phyloP scores from a whole-genome alignment of 805 yeast species.

The Brettanomyces bruxellensis region DNA sequence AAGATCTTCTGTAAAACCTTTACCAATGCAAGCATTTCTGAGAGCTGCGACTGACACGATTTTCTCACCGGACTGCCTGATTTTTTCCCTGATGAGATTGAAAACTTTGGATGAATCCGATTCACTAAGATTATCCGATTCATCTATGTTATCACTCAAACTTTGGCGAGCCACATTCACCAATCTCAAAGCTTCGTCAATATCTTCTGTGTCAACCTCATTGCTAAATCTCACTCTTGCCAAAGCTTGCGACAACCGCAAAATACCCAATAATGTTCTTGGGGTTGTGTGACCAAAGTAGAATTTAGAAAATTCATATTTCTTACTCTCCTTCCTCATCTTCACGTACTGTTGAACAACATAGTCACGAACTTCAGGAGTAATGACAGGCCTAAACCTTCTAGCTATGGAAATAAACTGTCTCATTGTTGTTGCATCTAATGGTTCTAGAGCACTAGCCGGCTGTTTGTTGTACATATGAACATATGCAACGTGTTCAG shows the following conservation, averaged over 20 bases:
- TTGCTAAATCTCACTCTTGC: conserved; percentile 82
- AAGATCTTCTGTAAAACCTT: conserved; percentile 78
- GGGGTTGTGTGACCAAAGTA: conserved; percentile 93
- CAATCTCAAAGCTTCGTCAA: conserved; percentile 90
- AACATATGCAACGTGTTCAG: conserved; percentile 90
- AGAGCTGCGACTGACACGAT: conserved; percentile 38
- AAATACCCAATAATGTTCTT: conserved; percentile 82
- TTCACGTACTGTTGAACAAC: conserved; percentile 81
- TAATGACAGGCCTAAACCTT: conserved; percentile 74
- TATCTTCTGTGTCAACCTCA: conserved; percentile 66
- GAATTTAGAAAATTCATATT: conserved; percentile 63
- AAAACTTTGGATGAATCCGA: conserved; percentile 62
- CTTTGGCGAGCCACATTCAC: conserved; percentile 83
- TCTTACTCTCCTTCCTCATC: conserved; percentile 85
- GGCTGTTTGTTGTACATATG: conserved; percentile 93
- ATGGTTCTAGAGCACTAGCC: conserved; percentile 53
- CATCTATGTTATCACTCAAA: conserved; percentile 44
- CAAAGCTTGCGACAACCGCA: conserved; percentile 89
- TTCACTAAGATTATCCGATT: conserved; percentile 45
- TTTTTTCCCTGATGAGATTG: conserved; percentile 50
- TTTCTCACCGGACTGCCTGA: conserved; percentile 20
- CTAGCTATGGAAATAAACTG: conserved; percentile 85
- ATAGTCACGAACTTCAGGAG: conserved; percentile 75
- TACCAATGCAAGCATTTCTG: conserved; percentile 57
- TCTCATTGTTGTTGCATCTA: conserved; percentile 72